Conservation (phyloP, 495 filamentous ascomycete species). For the Aspergillus homomorphus region DNA sequence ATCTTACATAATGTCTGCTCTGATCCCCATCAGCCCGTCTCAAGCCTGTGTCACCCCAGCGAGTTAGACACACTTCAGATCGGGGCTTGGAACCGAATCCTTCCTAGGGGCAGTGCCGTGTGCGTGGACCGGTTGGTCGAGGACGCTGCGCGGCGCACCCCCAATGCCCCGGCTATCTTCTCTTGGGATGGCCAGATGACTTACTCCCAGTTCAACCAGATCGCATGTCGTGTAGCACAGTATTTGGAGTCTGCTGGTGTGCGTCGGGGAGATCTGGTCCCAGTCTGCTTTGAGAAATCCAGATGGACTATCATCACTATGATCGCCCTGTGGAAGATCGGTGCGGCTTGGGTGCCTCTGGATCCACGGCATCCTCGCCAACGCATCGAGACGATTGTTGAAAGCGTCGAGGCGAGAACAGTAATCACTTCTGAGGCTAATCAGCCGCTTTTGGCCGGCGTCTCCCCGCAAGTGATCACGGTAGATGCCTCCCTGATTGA, state of each 20-base stretch:
- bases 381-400: constrained; percentile 33
- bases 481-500: constrained; percentile 13
- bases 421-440: constrained; percentile 23
- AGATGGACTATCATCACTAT: constrained; percentile 42
- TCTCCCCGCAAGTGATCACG: constrained; percentile 8
- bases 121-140: constrained; percentile 29
- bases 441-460: constrained; percentile 12
- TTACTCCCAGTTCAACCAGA: constrained; percentile 31
- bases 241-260: constrained; percentile 15
- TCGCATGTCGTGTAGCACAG: constrained; percentile 24
- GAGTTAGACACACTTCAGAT: constrained; percentile 19
- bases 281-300: constrained; percentile 32
- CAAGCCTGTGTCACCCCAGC: constrained; percentile 13
- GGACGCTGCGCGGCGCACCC: constrained; percentile 13
- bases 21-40: constrained; percentile 11
- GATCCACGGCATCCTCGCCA: constrained; percentile 37
- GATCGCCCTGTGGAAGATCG: constrained; percentile 46
- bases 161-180: constrained; percentile 27
- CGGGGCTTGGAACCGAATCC: constrained; percentile 21
- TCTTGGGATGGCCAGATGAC: constrained; percentile 39
- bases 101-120: constrained; percentile 14
- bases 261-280: constrained; percentile 11
- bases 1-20: constrained; percentile 25
- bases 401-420: constrained; percentile 21
- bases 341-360: constrained; percentile 41